phyloP scores from a whole-genome alignment of 345 rosid genomes.

The Gynandropsis gynandra region DNA sequence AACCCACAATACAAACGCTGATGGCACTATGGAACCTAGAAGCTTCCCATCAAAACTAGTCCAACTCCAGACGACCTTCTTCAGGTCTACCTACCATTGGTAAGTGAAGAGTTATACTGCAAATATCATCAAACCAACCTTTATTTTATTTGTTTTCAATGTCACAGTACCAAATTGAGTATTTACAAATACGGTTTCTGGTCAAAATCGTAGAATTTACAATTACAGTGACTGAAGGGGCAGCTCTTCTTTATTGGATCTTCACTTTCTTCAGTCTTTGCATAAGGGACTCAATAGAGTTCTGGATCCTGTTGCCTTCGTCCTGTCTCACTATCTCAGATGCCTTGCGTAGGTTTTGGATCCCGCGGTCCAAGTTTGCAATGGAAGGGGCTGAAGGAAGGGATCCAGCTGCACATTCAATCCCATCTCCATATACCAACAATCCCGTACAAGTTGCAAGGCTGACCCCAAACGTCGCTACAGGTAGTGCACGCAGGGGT shows the following conservation, averaged over 20 bases:
- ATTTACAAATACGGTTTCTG: no score
- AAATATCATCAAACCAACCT: conserved; percentile 5
- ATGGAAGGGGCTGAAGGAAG: conserved; percentile 85
- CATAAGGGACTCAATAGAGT: conserved; percentile 68
- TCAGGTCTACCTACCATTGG: no score
- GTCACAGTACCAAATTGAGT: no score
- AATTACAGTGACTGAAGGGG: conserved; percentile 3
- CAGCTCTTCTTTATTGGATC: conserved; percentile 30
- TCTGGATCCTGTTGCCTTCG: conserved; percentile 62
- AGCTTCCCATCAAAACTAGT: no score
- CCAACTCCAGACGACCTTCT: no score
- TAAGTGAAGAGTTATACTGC: no score
- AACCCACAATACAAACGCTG: no score
- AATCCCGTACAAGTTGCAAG: conserved; percentile 64
- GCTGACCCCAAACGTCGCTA: conserved; percentile 83
- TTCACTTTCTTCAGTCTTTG: conserved; percentile 57
- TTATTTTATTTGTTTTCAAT: background rate
- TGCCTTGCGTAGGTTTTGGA: conserved; percentile 64
- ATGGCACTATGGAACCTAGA: no score
- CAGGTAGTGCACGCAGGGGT: conserved; percentile 62
- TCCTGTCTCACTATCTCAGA: conserved; percentile 49
- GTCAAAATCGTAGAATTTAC: no score
- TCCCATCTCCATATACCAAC: conserved; percentile 74
- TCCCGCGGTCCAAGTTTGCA: conserved; percentile 90
- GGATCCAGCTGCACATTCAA: conserved; percentile 82